A percentile compares a stretch with the other conserved stretches of the same genome.
These are phyloP conservation scores for Cystofilobasidium capitatum DNA, from an alignment of 768 basidiomycete genomes.

Conservation along the genomic window DNA sequence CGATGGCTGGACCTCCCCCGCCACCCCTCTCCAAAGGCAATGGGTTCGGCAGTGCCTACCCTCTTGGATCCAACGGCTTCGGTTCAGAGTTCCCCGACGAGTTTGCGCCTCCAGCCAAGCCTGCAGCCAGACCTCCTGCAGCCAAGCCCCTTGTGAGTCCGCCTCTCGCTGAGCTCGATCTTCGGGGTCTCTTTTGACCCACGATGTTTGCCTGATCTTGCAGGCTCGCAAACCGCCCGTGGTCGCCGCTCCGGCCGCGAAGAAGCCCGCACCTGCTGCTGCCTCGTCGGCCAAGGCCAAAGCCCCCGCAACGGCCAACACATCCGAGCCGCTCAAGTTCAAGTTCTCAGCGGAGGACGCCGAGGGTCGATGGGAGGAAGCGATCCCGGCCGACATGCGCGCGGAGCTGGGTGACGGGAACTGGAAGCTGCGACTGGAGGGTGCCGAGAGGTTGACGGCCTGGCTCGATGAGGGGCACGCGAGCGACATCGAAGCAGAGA, in stretches of 20 bases:
- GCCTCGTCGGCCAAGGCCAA: constrained; percentile 34
- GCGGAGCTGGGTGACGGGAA: constrained; percentile 72
- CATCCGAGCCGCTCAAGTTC: constrained; percentile 79
- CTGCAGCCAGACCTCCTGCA: background rate
- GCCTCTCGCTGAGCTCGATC: background rate
- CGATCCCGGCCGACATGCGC: constrained; percentile 61
- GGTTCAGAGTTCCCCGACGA: constrained; percentile 22
- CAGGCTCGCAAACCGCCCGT: constrained; percentile 22
- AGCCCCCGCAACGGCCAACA: constrained; percentile 38
- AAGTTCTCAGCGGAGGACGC: constrained; percentile 88
- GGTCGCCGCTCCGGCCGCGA: constrained; percentile 28
- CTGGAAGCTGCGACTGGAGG: constrained; percentile 86
- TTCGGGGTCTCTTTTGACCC: background rate
- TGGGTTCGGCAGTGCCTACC: constrained; percentile 23
- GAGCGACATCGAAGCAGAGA: constrained; percentile 66
- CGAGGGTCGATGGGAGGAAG: constrained; percentile 60
- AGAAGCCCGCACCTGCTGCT: constrained; percentile 34
- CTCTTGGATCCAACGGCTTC: constrained; percentile 9
- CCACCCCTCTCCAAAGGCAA: constrained; percentile 8
- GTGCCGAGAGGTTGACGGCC: constrained; percentile 68
- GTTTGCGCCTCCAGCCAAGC: background rate
- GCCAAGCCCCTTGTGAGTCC: constrained; percentile 1
- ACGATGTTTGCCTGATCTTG: background rate
- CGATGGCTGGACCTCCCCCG: constrained; percentile 1
- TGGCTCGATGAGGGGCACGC: constrained; percentile 65